phyloP scores from a whole-genome alignment of 176 grass and related monocot genomes.

The Paspalum notatum region DNA sequence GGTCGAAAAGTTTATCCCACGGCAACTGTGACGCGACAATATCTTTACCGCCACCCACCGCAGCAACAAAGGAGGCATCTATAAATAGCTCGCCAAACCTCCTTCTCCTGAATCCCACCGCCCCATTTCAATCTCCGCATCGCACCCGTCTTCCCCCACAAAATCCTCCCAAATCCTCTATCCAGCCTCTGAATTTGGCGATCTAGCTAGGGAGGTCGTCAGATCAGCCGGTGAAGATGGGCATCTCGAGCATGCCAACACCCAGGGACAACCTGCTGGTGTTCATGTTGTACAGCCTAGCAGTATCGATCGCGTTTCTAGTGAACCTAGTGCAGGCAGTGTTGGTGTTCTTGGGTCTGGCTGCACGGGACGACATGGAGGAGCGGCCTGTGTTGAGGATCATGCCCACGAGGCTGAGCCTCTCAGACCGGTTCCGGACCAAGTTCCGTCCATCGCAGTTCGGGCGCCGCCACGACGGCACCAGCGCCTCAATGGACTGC shows the following conservation, averaged over 20 bases:
- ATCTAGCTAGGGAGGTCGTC: background rate
- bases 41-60: too few species aligned
- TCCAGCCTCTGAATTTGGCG: background rate
- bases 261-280: constrained; percentile 70
- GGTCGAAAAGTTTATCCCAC: too few species aligned
- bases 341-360: constrained; percentile 54
- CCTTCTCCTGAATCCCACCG: too few species aligned
- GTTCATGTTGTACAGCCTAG: constrained; percentile 67
- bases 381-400: background rate
- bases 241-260: constrained; percentile 69
- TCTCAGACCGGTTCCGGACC: constrained; percentile 68
- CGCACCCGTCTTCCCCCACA: too few species aligned
- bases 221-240: constrained; percentile 58
- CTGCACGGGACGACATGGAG: background rate
- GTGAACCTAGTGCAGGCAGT: constrained; percentile 47
- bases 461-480: constrained; percentile 31
- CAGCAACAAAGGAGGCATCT: too few species aligned
- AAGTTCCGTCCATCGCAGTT: constrained; percentile 59
- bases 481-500: constrained; percentile 45
- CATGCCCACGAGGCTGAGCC: constrained; percentile 24
- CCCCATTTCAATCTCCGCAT: too few species aligned
- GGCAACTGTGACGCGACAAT: too few species aligned
- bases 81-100: too few species aligned
- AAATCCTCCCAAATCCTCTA: constrained; percentile 8
- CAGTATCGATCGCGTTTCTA: constrained; percentile 63